Evolutionary conservation across 164 flowering plant genomes (phyloP), one percentile per base, ranked within the genome.

Genomic region (Malania oleifera): DNA sequence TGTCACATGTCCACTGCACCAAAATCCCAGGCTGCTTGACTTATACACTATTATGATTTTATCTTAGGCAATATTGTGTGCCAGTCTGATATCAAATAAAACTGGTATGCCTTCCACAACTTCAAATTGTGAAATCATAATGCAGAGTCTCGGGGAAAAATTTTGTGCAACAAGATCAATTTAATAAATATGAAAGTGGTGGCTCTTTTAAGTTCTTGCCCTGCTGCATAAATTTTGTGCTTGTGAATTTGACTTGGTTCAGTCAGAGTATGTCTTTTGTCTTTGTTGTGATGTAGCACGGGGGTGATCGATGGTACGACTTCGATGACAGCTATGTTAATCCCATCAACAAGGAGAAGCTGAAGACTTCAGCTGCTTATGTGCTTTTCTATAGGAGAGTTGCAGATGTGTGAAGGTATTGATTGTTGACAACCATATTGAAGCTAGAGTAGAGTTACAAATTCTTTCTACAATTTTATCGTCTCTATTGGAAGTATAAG

Each of bases 301-400:
- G 90, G 45, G 96, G 82, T 28, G 84, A 70, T 45, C 77, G 53
- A 57, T 91, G 96, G 98, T 91, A 82, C 63, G 90, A 88, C 60
- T 91, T 91, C 44, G 92, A 88, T 50, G 98, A 91, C 71, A 85
- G 89, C 73, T 81, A 63, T 58, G 96, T 91, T 53, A 61, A 31
- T 57, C 83, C 86, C 12, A 72, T 88, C 58, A 68, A 67, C 63
- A 83, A 67, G 72, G 92, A 85, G 51, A 80, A 77, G 67, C 79
- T 91, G 35, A 91, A 83, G 67, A 74, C 91, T n/a, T 80, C 98
- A 0, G 98, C 96, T 44, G 95, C 96, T 38, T 91, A 91, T 76
- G 90, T 91, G 67, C 88, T 91, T 57, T 91, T 91, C 78, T 91
- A 88, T 72, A 71, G 87, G 72, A 85, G 96, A 77, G 75, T 85